Conservation (phyloP, 2,329 filamentous ascomycete genomes). For the Pseudocercospora eumusae region DNA sequence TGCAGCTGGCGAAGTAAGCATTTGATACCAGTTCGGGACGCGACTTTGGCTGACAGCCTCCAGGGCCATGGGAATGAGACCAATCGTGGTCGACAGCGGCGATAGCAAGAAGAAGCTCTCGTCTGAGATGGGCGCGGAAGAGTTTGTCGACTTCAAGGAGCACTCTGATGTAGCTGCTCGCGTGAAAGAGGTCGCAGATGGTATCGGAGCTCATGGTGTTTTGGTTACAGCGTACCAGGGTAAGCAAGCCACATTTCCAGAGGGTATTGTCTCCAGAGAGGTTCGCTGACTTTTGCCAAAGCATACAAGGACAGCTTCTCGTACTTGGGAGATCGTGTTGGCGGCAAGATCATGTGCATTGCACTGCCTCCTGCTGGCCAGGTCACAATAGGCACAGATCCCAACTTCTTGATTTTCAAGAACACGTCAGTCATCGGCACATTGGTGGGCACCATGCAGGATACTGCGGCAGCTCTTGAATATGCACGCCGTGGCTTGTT, state of each 20-base stretch:
- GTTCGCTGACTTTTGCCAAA: conserved; percentile 15
- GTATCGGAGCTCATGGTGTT: conserved; percentile 51
- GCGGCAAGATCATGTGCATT: conserved; percentile 55
- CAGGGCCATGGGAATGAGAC: conserved; percentile 57
- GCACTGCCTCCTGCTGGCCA: conserved; percentile 42
- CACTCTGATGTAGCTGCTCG: conserved; percentile 44
- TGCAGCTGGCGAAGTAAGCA: conserved; percentile 41
- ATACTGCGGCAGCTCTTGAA: conserved; percentile 50
- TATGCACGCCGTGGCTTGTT: conserved; percentile 55
- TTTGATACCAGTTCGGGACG: not conserved
- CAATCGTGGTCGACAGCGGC: conserved; percentile 59
- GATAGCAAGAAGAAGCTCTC: conserved; percentile 50
- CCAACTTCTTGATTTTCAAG: conserved; percentile 41
- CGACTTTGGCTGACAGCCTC: not conserved
- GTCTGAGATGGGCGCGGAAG: conserved; percentile 55
- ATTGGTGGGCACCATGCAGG: conserved; percentile 52
- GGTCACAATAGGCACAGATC: conserved; percentile 41
- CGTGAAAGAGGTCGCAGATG: conserved; percentile 51
- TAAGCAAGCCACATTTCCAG: not conserved
- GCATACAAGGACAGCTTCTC: conserved; percentile 41
- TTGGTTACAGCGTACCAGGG: conserved; percentile 42
- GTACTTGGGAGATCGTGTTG: conserved; percentile 51
- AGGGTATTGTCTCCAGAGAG: not conserved
- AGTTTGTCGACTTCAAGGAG: conserved; percentile 58
- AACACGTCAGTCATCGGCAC: conserved; percentile 42